Conservation (phyloP, 2,329 filamentous ascomycete genomes). For the Fusarium euwallaceae region DNA sequence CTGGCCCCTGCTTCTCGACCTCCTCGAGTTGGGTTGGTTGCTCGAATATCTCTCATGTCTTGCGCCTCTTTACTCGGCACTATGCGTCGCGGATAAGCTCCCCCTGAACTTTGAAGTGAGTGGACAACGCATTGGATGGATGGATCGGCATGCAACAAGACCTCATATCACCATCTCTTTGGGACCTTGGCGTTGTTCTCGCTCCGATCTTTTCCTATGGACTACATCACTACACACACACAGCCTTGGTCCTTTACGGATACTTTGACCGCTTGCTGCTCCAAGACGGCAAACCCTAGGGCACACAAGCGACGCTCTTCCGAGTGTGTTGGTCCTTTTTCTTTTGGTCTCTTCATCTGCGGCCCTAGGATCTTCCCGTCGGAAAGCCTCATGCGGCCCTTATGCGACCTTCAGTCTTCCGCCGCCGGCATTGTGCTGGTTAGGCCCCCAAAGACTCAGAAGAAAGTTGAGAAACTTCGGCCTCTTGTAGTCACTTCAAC, state of each 20-base stretch:
- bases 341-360: conserved; percentile 22
- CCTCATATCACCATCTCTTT: conserved; percentile 29
- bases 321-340: conserved; percentile 29
- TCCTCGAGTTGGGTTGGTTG: conserved; percentile 11
- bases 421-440: conserved; percentile 16
- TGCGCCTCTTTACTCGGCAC: conserved; percentile 30
- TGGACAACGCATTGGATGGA: conserved; percentile 35
- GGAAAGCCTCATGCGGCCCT: conserved; percentile 41
- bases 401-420: conserved; percentile 36
- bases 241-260: not conserved
- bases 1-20: not conserved
- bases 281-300: conserved; percentile 16
- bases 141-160: conserved; percentile 36
- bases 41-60: conserved; percentile 27
- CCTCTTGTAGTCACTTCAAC: conserved; percentile 9
- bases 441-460: conserved; percentile 10
- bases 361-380: conserved; percentile 42
- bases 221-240: not conserved
- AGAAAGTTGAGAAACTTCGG: conserved; percentile 17
- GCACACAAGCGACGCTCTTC: not conserved
- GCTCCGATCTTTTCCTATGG: conserved; percentile 31
- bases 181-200: conserved; percentile 19
- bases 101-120: conserved; percentile 33
- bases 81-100: conserved; percentile 31
- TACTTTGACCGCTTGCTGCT: conserved; percentile 26